Evolutionary conservation across 2,329 filamentous ascomycete genomes (phyloP).

Genomic region (Talaromyces sp.): DNA sequence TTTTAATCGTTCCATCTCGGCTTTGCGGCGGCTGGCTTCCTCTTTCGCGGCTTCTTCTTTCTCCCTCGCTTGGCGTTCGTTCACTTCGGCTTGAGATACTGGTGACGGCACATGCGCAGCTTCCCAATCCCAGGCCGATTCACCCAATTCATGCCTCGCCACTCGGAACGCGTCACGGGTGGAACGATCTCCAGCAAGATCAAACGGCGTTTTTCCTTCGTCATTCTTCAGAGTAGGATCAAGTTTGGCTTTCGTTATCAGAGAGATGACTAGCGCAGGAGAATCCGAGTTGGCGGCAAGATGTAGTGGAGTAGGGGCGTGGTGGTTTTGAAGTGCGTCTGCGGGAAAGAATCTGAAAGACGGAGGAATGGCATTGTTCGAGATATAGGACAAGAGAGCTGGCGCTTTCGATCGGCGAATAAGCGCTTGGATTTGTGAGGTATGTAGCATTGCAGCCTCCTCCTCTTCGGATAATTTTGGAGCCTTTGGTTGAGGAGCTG

Average conservation of each 20-base stretch:
- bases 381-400: constrained; percentile 77
- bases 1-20: constrained; percentile 69
- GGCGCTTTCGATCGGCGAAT: constrained; percentile 88
- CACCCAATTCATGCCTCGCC: constrained; percentile 76
- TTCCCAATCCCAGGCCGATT: constrained; percentile 74
- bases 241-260: constrained; percentile 70
- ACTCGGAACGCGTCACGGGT: constrained; percentile 91
- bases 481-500: constrained; percentile 35
- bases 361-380: constrained; percentile 66
- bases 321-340: constrained; percentile 65
- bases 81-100: constrained; percentile 68
- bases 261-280: constrained; percentile 69
- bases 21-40: constrained; percentile 67
- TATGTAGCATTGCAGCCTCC: constrained; percentile 77
- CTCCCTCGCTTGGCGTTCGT: constrained; percentile 66
- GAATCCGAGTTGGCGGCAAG: constrained; percentile 79
- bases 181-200: constrained; percentile 77
- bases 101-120: constrained; percentile 67
- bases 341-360: constrained; percentile 73
- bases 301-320: constrained; percentile 80
- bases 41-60: constrained; percentile 64
- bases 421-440: constrained; percentile 80
- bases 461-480: constrained; percentile 77
- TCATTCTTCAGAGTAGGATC: constrained; percentile 68
- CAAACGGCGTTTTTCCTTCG: constrained; percentile 82